Percentiles rank a stretch among this genome's conserved stretches.
These are phyloP conservation scores for Populus hybrid DNA, from an alignment of 441 rosid genomes.

Conservation along the genomic window DNA sequence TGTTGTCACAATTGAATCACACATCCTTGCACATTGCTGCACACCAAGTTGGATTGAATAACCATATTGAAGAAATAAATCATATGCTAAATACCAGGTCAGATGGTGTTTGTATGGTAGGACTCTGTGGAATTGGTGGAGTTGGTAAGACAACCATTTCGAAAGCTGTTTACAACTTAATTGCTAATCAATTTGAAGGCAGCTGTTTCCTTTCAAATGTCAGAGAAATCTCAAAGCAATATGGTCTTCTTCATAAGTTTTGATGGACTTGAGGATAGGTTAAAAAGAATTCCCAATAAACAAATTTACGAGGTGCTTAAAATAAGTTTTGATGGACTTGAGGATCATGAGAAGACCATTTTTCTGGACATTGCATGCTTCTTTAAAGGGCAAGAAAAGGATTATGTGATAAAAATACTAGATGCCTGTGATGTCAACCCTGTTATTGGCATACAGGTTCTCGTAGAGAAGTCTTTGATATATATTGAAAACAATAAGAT, in stretches of 20 bases:
- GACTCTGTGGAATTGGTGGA: conserved; percentile 8
- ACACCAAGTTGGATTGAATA: conserved; percentile 24
- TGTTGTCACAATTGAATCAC: neutral
- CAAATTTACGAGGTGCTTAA: conserved; percentile 7
- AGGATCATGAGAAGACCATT: neutral
- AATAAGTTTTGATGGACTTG: conserved; percentile 18
- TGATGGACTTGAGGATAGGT: too few relatives aligned
- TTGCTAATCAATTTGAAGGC: conserved; percentile 18
- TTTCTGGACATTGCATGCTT: conserved; percentile 33
- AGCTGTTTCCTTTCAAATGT: conserved; percentile 20
- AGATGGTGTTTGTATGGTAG: conserved; percentile 16
- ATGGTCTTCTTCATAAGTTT: conserved; percentile 2
- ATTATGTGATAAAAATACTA: conserved; percentile 17
- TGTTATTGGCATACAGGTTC: conserved; percentile 16
- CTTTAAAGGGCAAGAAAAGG: conserved; percentile 21
- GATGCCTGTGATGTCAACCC: conserved; percentile 21
- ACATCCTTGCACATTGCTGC: conserved; percentile 13
- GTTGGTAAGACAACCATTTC: conserved; percentile 26
- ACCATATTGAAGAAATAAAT: neutral
- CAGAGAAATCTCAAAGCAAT: conserved; percentile 4
- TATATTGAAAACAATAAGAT: conserved; percentile 14
- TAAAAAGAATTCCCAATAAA: conserved; percentile 9
- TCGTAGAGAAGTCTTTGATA: conserved; percentile 19
- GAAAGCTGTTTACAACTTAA: conserved; percentile 14
- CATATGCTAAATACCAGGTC: conserved; percentile 4